Percentiles rank a stretch among this genome's conserved stretches.
Conservation (phyloP, 1,139 yeast genomes). For the Geotrichum restrictum region DNA sequence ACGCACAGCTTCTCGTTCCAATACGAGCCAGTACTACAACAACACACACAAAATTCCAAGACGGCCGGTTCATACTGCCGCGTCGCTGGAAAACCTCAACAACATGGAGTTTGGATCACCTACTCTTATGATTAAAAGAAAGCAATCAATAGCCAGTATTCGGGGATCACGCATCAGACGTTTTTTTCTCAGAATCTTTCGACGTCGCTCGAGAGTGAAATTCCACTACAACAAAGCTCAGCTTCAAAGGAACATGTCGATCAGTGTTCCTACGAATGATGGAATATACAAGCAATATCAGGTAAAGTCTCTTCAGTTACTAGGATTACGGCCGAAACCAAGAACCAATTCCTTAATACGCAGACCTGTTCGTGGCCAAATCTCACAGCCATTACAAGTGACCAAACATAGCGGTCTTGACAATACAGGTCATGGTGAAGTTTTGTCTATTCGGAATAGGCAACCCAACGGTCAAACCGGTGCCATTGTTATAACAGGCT, state of each 20-base stretch:
- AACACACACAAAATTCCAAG: slow-evolving; percentile 6
- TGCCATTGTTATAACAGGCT: slow-evolving; percentile 1
- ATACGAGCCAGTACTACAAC: background rate
- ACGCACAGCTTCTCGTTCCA: background rate
- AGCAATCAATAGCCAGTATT: slow-evolving; percentile 24
- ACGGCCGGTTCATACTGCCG: slow-evolving; percentile 10
- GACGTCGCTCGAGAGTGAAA: slow-evolving; percentile 24
- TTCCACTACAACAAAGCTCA: slow-evolving; percentile 26
- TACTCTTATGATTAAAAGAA: slow-evolving; percentile 22
- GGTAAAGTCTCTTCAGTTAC: slow-evolving; percentile 12
- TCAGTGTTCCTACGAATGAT: background rate
- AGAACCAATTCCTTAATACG: background rate
- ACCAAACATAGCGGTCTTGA: slow-evolving; percentile 19
- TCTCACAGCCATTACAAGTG: slow-evolving; percentile 17
- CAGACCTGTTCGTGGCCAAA: background rate
- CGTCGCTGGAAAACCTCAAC: slow-evolving; percentile 20
- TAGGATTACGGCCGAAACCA: slow-evolving; percentile 14
- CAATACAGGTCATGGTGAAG: slow-evolving; percentile 12
- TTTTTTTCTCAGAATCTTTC: slow-evolving; percentile 26
- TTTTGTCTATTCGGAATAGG: slow-evolving; percentile 9
- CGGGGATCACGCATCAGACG: slow-evolving; percentile 27
- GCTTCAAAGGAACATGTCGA: slow-evolving; percentile 12
- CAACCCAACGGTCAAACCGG: background rate
- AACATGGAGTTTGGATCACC: slow-evolving; percentile 20
- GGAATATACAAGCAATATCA: slow-evolving; percentile 8